Base-by-base conservation (phyloP, 352 stramenopile species). In the Phytopythium sindhum region DNA sequence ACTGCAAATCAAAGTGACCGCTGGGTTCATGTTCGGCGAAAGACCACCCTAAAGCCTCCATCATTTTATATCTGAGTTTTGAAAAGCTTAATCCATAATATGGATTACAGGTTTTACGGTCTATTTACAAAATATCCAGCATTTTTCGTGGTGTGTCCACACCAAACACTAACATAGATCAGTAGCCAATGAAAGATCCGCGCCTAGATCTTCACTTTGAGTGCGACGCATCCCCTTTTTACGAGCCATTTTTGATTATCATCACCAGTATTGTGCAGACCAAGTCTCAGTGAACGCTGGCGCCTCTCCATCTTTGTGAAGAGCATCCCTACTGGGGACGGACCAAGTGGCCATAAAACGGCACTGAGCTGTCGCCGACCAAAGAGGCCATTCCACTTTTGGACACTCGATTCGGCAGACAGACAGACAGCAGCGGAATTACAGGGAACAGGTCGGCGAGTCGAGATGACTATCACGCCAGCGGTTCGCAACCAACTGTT, bases 391-490 rank as follows among this genome's bases (percentile, higher is more conserved):
- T 14, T 31, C 15, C 47, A 54, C 47, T 54, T 54, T 54, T 54
- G 24, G 47, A 54, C 19, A 35, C 47, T 53, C 47, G 14, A 54
- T 54, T 54, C 6, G 24, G 26, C 47, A 19, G 10, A 12, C 54
- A 47, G 8, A 15, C 54, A 51, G 33, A 24, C 14, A 57, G 6
- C 28, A 59, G 21, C 29, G 21, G 51, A 1, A 35, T 15, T 37
- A 57, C 29, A 33, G 33, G 29, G 14, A 57, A 39, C 55, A 60
- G 55, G 23, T 47, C 35, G 21, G 35, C 31, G 19, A 35, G 39
- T 45, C 39, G 45, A 45, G 11, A 81, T 82, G 74, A 82, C 66
- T 53, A 77, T 82, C 71, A 77, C 71, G 24, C 53, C 56, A 33
- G 63, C 54, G 23, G 71, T 77, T 14, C 66, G 72, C 42, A 61